Evolutionary conservation across 257 asterid species (phyloP).

Genomic region (Penstemon eatonii): DNA sequence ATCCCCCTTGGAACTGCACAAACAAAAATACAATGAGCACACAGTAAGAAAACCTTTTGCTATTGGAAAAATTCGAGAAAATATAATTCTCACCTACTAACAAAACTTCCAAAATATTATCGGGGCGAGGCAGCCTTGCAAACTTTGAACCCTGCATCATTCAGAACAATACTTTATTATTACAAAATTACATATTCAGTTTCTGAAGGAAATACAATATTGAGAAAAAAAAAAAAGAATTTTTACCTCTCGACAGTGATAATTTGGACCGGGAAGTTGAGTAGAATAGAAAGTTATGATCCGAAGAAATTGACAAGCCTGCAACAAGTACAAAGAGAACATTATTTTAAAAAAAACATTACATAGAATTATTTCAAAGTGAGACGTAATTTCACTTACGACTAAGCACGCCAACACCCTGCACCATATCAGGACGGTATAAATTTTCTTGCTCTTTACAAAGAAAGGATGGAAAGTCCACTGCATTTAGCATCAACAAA

Average conservation of each 20-base stretch:
- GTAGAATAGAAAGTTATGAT: slow-evolving; percentile 89
- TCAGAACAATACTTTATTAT: slow-evolving; percentile 15
- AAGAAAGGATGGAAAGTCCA: slow-evolving; percentile 99
- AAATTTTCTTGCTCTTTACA: slow-evolving; percentile 79
- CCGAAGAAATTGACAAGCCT: slow-evolving; percentile 94
- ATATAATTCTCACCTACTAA: slow-evolving; percentile 53
- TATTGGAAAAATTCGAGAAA: slow-evolving; percentile 1
- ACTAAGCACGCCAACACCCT: slow-evolving; percentile 83
- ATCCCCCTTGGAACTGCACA: slow-evolving; percentile 81
- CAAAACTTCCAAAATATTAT: slow-evolving; percentile 61
- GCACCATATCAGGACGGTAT: slow-evolving; percentile 97
- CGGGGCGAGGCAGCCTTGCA: slow-evolving; percentile 88
- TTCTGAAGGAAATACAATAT: background rate
- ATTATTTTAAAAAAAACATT: background rate
- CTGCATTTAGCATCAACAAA: slow-evolving; percentile 47
- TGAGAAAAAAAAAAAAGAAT: slow-evolving; percentile 3
- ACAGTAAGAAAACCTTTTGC: background rate
- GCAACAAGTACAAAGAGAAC: slow-evolving; percentile 25
- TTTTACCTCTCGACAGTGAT: slow-evolving; percentile 96
- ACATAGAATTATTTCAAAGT: background rate
- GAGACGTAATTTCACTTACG: slow-evolving; percentile 46
- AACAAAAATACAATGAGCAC: slow-evolving; percentile 27
- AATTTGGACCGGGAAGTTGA: slow-evolving; percentile 96
- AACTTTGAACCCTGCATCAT: slow-evolving; percentile 88
- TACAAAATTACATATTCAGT: slow-evolving; percentile 17